Conservation (phyloP, 805 yeast genomes). For the Nakazawaea holstii region DNA sequence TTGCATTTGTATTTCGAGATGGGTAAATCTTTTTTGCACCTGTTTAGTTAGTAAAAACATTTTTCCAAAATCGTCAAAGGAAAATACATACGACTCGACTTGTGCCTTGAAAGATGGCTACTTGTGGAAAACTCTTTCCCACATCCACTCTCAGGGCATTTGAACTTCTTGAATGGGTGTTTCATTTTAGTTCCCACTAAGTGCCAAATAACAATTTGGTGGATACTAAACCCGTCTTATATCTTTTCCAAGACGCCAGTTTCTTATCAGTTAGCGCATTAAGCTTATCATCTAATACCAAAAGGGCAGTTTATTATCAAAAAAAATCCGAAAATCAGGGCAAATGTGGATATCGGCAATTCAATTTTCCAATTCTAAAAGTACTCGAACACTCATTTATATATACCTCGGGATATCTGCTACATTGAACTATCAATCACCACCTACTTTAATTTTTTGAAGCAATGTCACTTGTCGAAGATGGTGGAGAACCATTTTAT, state of each 20-base stretch:
- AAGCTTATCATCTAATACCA: no score
- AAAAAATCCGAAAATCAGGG: no score
- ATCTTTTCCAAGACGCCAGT: no score
- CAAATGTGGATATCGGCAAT: no score
- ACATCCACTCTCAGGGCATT: slow-evolving; percentile 3
- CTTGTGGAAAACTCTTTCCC: background rate
- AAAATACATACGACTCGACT: background rate
- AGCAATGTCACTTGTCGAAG: background rate
- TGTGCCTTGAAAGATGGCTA: slow-evolving; percentile 6
- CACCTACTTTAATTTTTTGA: background rate
- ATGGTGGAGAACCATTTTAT: slow-evolving; percentile 13
- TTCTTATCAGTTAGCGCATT: no score
- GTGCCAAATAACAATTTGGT: background rate
- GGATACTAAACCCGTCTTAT: background rate
- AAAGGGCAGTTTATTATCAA: no score
- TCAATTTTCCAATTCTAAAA: no score
- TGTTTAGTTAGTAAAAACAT: background rate
- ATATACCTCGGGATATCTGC: background rate
- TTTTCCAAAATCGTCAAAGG: background rate
- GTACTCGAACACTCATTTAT: no score
- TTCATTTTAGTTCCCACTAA: background rate
- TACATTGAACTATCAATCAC: background rate
- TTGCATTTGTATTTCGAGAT: slow-evolving; percentile 5
- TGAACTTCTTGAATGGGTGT: background rate
- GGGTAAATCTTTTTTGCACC: background rate